These are phyloP conservation scores for Mucuna pruriens DNA, from an alignment of 306 rosid genomes.

Conservation along the genomic window DNA sequence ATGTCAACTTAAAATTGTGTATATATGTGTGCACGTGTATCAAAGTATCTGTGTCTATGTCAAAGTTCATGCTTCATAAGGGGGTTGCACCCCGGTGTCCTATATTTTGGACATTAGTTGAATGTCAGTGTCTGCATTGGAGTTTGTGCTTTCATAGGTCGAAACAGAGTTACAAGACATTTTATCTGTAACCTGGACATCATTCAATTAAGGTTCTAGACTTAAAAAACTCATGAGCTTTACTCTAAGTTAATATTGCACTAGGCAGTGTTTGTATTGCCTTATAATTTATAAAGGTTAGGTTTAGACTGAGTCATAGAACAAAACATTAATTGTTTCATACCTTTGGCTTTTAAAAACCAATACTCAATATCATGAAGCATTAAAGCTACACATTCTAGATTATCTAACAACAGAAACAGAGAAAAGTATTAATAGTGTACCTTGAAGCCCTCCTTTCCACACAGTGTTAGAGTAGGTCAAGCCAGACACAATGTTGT, in stretches of 20 bases:
- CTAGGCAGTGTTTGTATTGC: background rate
- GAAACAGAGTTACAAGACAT: background rate
- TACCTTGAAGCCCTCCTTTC: slow-evolving; percentile 92
- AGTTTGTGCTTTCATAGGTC: background rate
- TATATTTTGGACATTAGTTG: too few relatives aligned
- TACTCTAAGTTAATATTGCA: background rate
- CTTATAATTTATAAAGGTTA: background rate
- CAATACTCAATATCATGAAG: background rate
- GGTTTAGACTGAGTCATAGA: background rate
- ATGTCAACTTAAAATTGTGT: background rate
- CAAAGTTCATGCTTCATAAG: background rate
- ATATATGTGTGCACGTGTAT: background rate
- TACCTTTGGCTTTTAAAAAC: background rate
- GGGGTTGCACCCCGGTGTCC: too few relatives aligned
- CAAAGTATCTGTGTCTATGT: background rate
- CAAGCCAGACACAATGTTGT: slow-evolving; percentile 96
- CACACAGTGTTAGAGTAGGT: slow-evolving; percentile 85
- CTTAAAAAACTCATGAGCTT: background rate
- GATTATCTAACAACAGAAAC: background rate
- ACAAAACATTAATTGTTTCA: background rate
- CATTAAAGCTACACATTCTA: slow-evolving; percentile 8
- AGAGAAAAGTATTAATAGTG: background rate
- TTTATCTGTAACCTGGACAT: background rate
- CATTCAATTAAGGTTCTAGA: background rate
- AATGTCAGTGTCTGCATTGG: background rate